Percentiles rank a stretch among this genome's conserved stretches.
Evolutionary conservation across 305 asterid species (phyloP).

Genomic region (Fraxinus albicans): DNA sequence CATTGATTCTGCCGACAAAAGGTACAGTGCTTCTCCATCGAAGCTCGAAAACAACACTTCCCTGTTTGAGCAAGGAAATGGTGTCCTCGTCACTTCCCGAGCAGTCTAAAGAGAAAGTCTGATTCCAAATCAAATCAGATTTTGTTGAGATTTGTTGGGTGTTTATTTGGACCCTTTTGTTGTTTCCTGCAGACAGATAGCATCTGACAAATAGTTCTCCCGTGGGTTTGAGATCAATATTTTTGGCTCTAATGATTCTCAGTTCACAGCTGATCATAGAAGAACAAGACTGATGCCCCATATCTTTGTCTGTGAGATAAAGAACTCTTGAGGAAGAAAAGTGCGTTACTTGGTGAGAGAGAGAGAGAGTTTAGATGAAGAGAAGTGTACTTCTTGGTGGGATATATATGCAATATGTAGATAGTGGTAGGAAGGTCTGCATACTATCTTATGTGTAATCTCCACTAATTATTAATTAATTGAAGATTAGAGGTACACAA

Average conservation of each 20-base stretch:
- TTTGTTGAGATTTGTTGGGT: too few species aligned
- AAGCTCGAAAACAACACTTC: slow-evolving; percentile 50
- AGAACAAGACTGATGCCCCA: slow-evolving; percentile 29
- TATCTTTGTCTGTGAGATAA: background rate
- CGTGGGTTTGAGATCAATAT: slow-evolving; percentile 31
- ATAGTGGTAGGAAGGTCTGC: slow-evolving; percentile 22
- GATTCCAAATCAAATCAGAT: slow-evolving; percentile 45
- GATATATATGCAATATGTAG: slow-evolving; percentile 21
- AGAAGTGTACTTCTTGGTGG: slow-evolving; percentile 4
- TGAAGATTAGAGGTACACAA: background rate
- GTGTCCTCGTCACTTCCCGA: slow-evolving; percentile 31
- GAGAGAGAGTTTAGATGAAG: slow-evolving; percentile 19
- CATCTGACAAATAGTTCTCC: slow-evolving; percentile 57
- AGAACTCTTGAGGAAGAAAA: background rate
- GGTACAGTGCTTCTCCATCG: slow-evolving; percentile 39
- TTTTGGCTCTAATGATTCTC: slow-evolving; percentile 45
- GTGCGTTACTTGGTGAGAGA: background rate
- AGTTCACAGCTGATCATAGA: slow-evolving; percentile 39
- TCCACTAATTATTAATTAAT: background rate
- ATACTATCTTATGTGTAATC: background rate
- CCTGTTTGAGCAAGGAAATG: slow-evolving; percentile 39
- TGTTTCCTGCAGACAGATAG: slow-evolving; percentile 47
- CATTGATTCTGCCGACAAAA: slow-evolving; percentile 30
- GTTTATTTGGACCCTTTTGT: too few species aligned
- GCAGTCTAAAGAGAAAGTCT: slow-evolving; percentile 58